Evolutionary conservation across 2,329 filamentous ascomycete genomes (phyloP), one percentile per base, ranked within the genome.

Genomic region (Beauveria bassiana): DNA sequence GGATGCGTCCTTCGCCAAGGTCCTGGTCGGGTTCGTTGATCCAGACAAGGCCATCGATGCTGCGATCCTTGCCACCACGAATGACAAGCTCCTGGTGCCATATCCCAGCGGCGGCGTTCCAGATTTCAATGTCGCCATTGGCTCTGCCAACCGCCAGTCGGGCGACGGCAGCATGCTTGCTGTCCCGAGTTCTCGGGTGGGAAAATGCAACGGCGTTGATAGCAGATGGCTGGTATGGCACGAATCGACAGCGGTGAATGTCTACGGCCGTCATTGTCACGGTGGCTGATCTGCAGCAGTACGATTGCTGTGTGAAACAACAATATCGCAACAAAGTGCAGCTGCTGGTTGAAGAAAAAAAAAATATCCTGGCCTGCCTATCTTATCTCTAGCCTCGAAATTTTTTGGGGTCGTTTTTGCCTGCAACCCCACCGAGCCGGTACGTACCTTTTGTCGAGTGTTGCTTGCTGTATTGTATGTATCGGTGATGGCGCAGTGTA

Each of bases 121-220:
- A 99, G 66, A 99, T 92, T 77, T 99, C 95, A 68, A 99, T 95
- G 71, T 96, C 91, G 68, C 95, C 95, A 73, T 98, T 97, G 62
- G 91, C 89, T 66, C 95, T 88, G 63, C 95, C 95, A 68, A 99
- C 84, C 2, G 95, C 95, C 60, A 98, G 84, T 67, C 92, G 86
- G 81, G 86, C 64, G 80, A 83, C 24, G 82, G 80, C 68, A 75
- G 81, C 68, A 72, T 79, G 72, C 73, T 71, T 77, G 65, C 77
- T 74, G 63, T 80, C 77, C 66, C 75, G 75, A 57, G 76, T 65
- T 64, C 75, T 78, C 22, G 89, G 81, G 72, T 96, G 90, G 6
- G 95, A 96, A 74, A 99, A 98, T 67, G 93, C 91, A 71, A 98
- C 85, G 65, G 91, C 88, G 77, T 96, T 98, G 76, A 99, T 97